Base-by-base conservation (phyloP, 495 filamentous ascomycete species). In the Penicillium psychrofluorescens region DNA sequence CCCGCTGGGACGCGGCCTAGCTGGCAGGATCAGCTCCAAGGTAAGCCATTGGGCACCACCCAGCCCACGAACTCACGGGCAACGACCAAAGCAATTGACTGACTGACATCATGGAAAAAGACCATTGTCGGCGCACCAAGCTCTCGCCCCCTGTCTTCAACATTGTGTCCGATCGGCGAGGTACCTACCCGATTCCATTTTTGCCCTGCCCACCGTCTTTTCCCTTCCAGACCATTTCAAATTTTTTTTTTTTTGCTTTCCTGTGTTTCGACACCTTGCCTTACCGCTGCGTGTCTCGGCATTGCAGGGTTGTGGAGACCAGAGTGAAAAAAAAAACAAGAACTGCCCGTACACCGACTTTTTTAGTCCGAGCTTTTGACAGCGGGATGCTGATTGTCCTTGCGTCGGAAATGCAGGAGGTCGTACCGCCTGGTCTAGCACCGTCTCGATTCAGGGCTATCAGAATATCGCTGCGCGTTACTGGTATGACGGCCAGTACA, bases 401-500 rank as follows among this genome's bases (percentile, higher is more conserved):
- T 45, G 36, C 43, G 33, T 52, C 41, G 47, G 40, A 41, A 51
- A 36, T 55, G 39, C 56, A 95, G 88, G 90, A 55, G 89, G 88
- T 50, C 84, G 90, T 49, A 95, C 90, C 29, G 90, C 90, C 40
- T 95, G 90, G 90, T 90, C 88, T 38, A 81, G 78, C 64, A 74
- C 67, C 30, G 85, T 94, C 45, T 74, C 63, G 11, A 68, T 91
- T 43, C 55, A 66, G 48, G 75, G 80, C 45, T 22, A 22, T 22
- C 55, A 69, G 36, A 58, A 58, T 36, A 70, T 83, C 56, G 45
- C 68, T 8, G 90, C 89, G 33, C 81, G 88, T 45, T 94, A 81
- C 70, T 95, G 86, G 88, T 95, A 94, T 64, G 88, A 94, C 62
- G 90, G 87, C 32, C 77, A 88, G 50, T 85, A 84, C 54, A 67